Evolutionary conservation across 2,329 filamentous ascomycete species (phyloP).

Genomic region (Hymenoscyphus fraxineus): DNA sequence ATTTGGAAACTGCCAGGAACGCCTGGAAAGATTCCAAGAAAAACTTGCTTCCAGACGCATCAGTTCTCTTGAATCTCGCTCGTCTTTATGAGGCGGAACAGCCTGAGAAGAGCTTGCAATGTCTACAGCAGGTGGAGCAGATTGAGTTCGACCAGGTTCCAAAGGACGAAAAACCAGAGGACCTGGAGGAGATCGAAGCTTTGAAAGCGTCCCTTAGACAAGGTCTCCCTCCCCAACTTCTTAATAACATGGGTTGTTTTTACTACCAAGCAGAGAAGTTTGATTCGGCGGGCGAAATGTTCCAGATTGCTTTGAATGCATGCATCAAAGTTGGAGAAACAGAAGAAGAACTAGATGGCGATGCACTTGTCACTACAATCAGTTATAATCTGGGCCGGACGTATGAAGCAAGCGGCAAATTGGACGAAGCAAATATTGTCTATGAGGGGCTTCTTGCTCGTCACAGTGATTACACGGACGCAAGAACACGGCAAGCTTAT

Average conservation of each 20-base stretch:
- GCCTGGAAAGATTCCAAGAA: slow-evolving; percentile 94
- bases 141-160: slow-evolving; percentile 78
- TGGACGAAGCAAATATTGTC: slow-evolving; percentile 79
- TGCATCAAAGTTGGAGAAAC: slow-evolving; percentile 78
- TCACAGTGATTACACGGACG: slow-evolving; percentile 90
- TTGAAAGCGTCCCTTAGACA: slow-evolving; percentile 64
- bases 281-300: slow-evolving; percentile 76
- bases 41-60: slow-evolving; percentile 73
- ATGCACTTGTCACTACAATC: slow-evolving; percentile 90
- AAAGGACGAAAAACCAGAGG: slow-evolving; percentile 61
- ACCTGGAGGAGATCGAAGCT: slow-evolving; percentile 56
- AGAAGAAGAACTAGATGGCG: slow-evolving; percentile 74
- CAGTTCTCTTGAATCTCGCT: slow-evolving; percentile 86
- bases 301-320: slow-evolving; percentile 85
- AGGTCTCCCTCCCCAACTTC: slow-evolving; percentile 77
- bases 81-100: slow-evolving; percentile 82
- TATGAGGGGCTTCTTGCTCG: slow-evolving; percentile 83
- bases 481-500: slow-evolving; percentile 81
- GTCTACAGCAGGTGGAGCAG: slow-evolving; percentile 86
- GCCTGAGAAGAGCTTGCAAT: slow-evolving; percentile 88
- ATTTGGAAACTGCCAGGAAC: slow-evolving; percentile 78
- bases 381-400: slow-evolving; percentile 94
- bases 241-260: slow-evolving; percentile 98
- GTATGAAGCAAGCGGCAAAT: slow-evolving; percentile 79
- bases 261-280: slow-evolving; percentile 84